Evolutionary conservation across 176 grass and related monocot genomes (phyloP), one percentile per base, ranked within the genome.

Genomic region (Aegilops sharonensis): DNA sequence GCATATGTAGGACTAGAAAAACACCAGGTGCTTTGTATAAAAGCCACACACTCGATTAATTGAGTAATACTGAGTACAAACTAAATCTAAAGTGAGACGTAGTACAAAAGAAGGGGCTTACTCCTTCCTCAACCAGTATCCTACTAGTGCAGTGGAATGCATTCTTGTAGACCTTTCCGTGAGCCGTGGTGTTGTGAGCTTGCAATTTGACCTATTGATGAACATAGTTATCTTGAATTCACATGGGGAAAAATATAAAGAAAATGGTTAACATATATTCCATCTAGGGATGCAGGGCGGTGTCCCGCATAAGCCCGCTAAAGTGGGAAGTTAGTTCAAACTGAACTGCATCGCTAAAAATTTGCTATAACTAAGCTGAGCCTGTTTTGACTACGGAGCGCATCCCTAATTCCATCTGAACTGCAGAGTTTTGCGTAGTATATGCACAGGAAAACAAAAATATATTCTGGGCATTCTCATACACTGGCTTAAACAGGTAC

Each of bases 51-150:
- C 29, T 64, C 18, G 13, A 20, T 24, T 47, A 84, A 32, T 17
- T 6, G 11, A 75, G 43, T 17, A 23, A 50, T 15, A 45, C 35
- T 21, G 31, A 75, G 18, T 27, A 77, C 11, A 4, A 4, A 31
- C 23, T 72, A 72, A 75, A 64, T 47, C 21, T 76, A 21, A 31
- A 76, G 40, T 52, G 20, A 80, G 27, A 9, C 24, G 86, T 78
- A 74, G 86, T 78, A 74, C 82, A 27, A 83, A 84, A 61, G 56
- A 85, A 88, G 23, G 80, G 54, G 43, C 91, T 86, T 95, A 98
- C 96, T 89, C 96, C 96, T 94, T 98, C 96, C 13, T 95, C 89
- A 77, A 94, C 69, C 70, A 98, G 84, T 87, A 94, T 94, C 71
- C 86, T 87, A 78, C 81, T 98, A 68, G 93, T 87, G 80, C 96